phyloP scores from a whole-genome alignment of 2,329 filamentous ascomycete genomes.

The Cladophialophora immunda region DNA sequence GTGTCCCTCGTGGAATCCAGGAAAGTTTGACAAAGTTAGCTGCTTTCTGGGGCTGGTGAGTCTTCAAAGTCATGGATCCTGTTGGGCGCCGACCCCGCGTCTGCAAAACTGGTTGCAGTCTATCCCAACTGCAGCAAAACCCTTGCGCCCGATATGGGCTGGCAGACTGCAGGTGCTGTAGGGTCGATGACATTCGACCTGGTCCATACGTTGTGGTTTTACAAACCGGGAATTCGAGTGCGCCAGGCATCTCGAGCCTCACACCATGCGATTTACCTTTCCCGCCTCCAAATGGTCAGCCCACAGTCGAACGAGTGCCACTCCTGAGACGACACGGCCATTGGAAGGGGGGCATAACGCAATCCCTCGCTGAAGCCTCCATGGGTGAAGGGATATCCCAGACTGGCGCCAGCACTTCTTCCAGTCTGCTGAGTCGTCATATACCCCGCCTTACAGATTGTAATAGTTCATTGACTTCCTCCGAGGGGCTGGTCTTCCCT shows the following conservation, averaged over 20 bases:
- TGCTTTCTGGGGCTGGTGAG: constrained; percentile 6
- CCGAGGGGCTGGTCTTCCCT: neutral
- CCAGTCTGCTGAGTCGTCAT: constrained; percentile 4
- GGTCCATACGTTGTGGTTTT: neutral
- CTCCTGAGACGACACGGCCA: neutral
- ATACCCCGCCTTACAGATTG: neutral
- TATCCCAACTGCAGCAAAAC: constrained; percentile 24
- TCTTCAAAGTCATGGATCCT: constrained; percentile 13
- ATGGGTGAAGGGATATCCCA: neutral
- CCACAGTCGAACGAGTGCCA: neutral
- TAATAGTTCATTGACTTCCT: neutral
- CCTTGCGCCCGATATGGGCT: neutral
- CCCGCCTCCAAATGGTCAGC: neutral
- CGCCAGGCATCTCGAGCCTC: constrained; percentile 12
- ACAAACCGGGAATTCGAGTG: neutral
- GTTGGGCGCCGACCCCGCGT: constrained; percentile 19
- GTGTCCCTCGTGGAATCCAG: constrained; percentile 12
- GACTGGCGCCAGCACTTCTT: constrained; percentile 3
- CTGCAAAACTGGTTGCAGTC: constrained; percentile 13
- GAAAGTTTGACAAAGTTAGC: constrained; percentile 17
- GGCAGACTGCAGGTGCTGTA: constrained; percentile 4
- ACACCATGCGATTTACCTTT: constrained; percentile 7
- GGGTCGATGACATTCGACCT: constrained; percentile 3
- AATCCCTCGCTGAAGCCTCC: neutral
- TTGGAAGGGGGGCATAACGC: neutral